These are phyloP conservation scores for Aspergillus fumigatiaffinis DNA, from an alignment of 2,329 filamentous ascomycete species.

Conservation along the genomic window DNA sequence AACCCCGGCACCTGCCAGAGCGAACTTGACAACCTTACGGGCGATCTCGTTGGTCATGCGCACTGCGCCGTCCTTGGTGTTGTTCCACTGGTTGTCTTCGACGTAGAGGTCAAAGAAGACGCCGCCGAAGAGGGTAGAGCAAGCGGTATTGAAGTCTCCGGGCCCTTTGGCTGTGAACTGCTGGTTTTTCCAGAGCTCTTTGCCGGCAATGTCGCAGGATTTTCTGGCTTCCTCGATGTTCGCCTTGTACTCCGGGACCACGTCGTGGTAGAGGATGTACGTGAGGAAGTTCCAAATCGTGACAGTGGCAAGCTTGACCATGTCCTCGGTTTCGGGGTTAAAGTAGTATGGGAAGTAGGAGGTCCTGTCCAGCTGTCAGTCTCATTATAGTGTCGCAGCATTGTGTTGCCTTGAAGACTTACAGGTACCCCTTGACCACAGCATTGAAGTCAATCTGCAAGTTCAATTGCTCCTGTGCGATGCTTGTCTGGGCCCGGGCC, in stretches of 20 bases:
- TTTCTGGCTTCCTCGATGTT: constrained; percentile 63
- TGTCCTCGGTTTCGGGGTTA: constrained; percentile 50
- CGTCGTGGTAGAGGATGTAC: constrained; percentile 78
- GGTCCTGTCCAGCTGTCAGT: constrained; percentile 40
- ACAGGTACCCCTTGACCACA: constrained; percentile 76
- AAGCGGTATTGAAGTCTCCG: constrained; percentile 76
- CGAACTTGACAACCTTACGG: constrained; percentile 48
- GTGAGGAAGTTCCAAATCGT: constrained; percentile 83
- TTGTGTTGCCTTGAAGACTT: constrained; percentile 28
- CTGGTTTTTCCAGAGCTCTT: constrained; percentile 62
- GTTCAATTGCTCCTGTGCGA: constrained; percentile 53
- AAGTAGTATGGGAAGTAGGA: constrained; percentile 55
- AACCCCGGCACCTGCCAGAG: constrained; percentile 45
- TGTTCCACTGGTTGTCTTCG: constrained; percentile 40
- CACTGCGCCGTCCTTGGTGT: constrained; percentile 24
- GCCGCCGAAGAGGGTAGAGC: constrained; percentile 64
- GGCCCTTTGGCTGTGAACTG: constrained; percentile 57
- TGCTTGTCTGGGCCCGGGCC: constrained; percentile 51
- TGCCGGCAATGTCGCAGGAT: constrained; percentile 63
- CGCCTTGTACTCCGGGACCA: constrained; percentile 73
- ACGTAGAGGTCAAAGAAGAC: constrained; percentile 42
- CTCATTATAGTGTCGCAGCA: neutral
- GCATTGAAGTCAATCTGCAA: constrained; percentile 79
- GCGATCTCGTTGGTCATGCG: constrained; percentile 47
- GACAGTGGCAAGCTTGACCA: constrained; percentile 58